Evolutionary conservation across 352 stramenopile species (phyloP), one percentile per base, ranked within the genome.

Genomic region (Phytophthora fragariaefolia): DNA sequence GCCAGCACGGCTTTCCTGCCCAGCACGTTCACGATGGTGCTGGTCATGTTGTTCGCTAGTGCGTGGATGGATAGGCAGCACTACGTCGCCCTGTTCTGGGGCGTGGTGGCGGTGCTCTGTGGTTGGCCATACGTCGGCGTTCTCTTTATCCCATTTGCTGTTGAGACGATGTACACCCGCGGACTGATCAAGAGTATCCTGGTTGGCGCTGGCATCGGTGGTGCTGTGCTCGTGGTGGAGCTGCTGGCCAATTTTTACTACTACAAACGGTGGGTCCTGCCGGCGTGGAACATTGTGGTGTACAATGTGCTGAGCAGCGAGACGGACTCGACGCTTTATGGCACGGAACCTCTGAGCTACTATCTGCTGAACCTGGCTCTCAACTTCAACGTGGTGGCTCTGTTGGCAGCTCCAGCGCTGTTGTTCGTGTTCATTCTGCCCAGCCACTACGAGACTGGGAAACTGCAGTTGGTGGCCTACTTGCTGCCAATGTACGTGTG

Each of bases 111-210:
- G 27, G 95, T 98, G 20, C 76, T 99, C 28, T 96, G 85, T 36
- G 97, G 97, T 47, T 99, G 97, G 97, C 97, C 97, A 10, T 99
- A 99, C 78, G 97, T 98, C 27, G 97, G 91, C 10, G 83, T 98
- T 42, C 76, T 99, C 23, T 99, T 99, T 72, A 64, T 99, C n/a
- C 91, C 96, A 7, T 95, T 98, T 56, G 87, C 92, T 48, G 30
- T 98, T 42, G 80, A 97, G 71, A 91, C 95, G 63, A 22, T 92
- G 6, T 71, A 69, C 42, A 54, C 71, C 22, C 76, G 83, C 17
- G 77, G 79, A 45, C 45, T 96, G 10, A 40, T 91, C 7, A 75
- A 76, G 72, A 76, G 74, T 34, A 30, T 96, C 36, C 17, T 80
- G 0, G 73, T 68, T 0, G 84, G 91, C 10, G 68, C 79, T 12